Evolutionary conservation across 805 yeast species (phyloP).

Genomic region (Saccharomycopsis microspora): DNA sequence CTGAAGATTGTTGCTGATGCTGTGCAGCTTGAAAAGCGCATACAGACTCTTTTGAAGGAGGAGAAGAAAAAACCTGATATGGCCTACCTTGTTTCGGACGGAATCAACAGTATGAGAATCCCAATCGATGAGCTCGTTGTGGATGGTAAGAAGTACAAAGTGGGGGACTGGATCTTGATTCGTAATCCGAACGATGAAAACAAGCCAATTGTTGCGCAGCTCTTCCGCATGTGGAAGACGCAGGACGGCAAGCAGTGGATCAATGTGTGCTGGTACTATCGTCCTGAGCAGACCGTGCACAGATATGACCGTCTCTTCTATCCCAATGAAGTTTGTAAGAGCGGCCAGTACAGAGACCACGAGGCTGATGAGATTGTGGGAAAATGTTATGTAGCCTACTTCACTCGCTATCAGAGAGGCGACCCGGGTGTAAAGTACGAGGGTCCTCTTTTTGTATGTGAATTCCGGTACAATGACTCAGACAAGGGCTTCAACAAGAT

Average conservation of each 20-base stretch:
- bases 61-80: constrained; percentile 78
- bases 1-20: constrained; percentile 52
- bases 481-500: constrained; percentile 89
- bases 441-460: constrained; percentile 86
- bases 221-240: constrained; percentile 84
- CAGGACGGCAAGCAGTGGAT: constrained; percentile 75
- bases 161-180: constrained; percentile 93
- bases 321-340: constrained; percentile 90
- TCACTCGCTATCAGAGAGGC: constrained; percentile 90
- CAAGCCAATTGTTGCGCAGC: constrained; percentile 88
- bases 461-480: constrained; percentile 83
- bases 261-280: constrained; percentile 94
- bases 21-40: constrained; percentile 47
- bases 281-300: constrained; percentile 97
- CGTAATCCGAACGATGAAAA: constrained; percentile 79
- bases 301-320: constrained; percentile 80
- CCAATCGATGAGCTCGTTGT: constrained; percentile 73
- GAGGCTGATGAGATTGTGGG: constrained; percentile 80
- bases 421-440: constrained; percentile 76
- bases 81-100: constrained; percentile 51
- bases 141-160: constrained; percentile 60
- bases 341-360: constrained; percentile 95
- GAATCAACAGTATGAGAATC: constrained; percentile 40
- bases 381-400: constrained; percentile 89
- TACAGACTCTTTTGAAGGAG: constrained; percentile 43